phyloP scores from a whole-genome alignment of 164 flowering plant species.

The Piper longum region DNA sequence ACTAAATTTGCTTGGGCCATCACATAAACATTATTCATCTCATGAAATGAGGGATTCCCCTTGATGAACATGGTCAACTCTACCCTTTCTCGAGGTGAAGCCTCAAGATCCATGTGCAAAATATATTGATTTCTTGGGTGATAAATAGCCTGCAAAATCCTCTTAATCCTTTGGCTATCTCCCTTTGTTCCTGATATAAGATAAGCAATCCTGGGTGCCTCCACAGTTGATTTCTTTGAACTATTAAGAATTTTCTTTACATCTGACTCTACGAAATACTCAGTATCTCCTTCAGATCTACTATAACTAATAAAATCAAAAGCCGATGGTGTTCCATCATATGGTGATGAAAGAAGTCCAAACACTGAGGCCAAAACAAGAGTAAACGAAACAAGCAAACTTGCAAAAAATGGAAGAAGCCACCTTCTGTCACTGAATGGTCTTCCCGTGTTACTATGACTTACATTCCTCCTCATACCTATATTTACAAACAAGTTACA shows the following conservation, averaged over 20 bases:
- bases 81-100: constrained; percentile 79
- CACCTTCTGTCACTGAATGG: constrained; percentile 64
- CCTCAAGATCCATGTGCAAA: constrained; percentile 94
- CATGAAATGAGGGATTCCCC: constrained; percentile 52
- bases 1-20: constrained; percentile 91
- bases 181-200: constrained; percentile 93
- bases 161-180: constrained; percentile 77
- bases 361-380: constrained; percentile 28
- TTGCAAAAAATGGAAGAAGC: constrained; percentile 63
- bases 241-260: constrained; percentile 18
- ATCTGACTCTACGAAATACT: constrained; percentile 59
- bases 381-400: constrained; percentile 48
- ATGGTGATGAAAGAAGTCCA: constrained; percentile 34
- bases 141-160: constrained; percentile 82
- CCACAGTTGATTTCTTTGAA: constrained; percentile 8
- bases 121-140: constrained; percentile 91
- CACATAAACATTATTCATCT: constrained; percentile 77
- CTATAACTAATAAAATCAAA: constrained; percentile 27
- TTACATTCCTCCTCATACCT: constrained; percentile 49
- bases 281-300: constrained; percentile 36
- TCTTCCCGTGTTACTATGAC: constrained; percentile 36
- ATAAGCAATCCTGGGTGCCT: constrained; percentile 69
- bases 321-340: constrained; percentile 30
- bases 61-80: constrained; percentile 52
- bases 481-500: background rate